Base-by-base conservation (phyloP, 306 rosid species). In the Vigna angularis region DNA sequence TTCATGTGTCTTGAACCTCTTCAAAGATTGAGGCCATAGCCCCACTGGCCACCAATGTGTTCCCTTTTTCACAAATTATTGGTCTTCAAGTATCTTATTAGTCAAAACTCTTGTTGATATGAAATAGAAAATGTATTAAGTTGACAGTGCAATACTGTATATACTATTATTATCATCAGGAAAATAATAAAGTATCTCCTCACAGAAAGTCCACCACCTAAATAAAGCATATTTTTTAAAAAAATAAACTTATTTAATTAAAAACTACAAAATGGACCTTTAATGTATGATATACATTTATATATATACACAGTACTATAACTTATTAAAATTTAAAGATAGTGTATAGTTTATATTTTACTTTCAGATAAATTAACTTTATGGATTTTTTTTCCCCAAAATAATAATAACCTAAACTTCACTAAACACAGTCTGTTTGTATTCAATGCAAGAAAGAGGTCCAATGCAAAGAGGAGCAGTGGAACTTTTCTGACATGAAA, bases 141-240 rank as follows among this genome's bases (percentile, higher is more conserved):
- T 76, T 77, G 85, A 89, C 93, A 90, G 94, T 92, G 93, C 86
- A 78, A 72, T 75, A 72, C 71, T 79, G 74, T 88, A n/a, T 56
- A 47, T 20, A 30, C 34, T 50, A 64, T 56, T 52, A 42, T 68
- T 32, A 8, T 44, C 5, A 20, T 4, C 52, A 49, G 59, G 15
- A 32, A 53, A 58, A 34, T 48, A 75, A 42, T 45, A 45, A 13
- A 22, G 45, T 74, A 68, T 50, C 17, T 67, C 53, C 66, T 61
- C 47, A 74, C 53, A 72, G 58, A 67, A 67, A 70, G 17, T 66
- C 74, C 72, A 52, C 79, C 42, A 49, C 9, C 7, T 17, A 80
- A 75, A 69, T 59, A 67, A 70, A 58, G 15, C 3, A 32, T 36
- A 12, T 4, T 52, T 7, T 17, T n/a, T 9, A 0, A 40, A 42